phyloP scores from a whole-genome alignment of 2,329 filamentous ascomycete species.

The Penicillium sp. region DNA sequence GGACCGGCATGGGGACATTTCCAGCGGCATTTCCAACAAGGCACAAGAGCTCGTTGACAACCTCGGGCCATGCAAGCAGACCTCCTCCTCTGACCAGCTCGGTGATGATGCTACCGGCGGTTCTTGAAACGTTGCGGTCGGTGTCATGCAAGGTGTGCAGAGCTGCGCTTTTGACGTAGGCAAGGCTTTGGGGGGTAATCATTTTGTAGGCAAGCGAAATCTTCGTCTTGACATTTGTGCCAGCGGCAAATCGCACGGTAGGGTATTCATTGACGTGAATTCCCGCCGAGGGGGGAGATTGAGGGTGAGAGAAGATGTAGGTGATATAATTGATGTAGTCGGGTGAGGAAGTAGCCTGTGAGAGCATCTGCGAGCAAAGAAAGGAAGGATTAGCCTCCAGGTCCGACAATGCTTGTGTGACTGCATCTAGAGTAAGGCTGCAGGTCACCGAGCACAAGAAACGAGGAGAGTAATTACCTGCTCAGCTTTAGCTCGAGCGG shows the following conservation, averaged over 20 bases:
- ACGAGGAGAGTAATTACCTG: slow-evolving; percentile 53
- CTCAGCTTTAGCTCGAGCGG: slow-evolving; percentile 84
- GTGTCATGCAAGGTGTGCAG: slow-evolving; percentile 79
- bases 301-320: slow-evolving; percentile 77
- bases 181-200: slow-evolving; percentile 71
- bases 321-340: slow-evolving; percentile 98
- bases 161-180: slow-evolving; percentile 77
- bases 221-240: slow-evolving; percentile 95
- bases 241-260: slow-evolving; percentile 80
- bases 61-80: slow-evolving; percentile 85
- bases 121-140: slow-evolving; percentile 79
- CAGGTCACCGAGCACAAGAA: slow-evolving; percentile 10
- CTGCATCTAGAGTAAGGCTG: slow-evolving; percentile 5
- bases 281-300: slow-evolving; percentile 57
- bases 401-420: not conserved
- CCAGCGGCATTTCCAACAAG: slow-evolving; percentile 74
- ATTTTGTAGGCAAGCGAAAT: slow-evolving; percentile 73
- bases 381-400: slow-evolving; percentile 17
- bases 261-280: slow-evolving; percentile 65
- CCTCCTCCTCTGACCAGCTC: slow-evolving; percentile 84
- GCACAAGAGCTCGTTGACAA: slow-evolving; percentile 78
- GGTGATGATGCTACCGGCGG: slow-evolving; percentile 90
- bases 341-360: slow-evolving; percentile 81
- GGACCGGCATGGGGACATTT: slow-evolving; percentile 67
- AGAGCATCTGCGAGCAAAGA: slow-evolving; percentile 71